A percentile compares a stretch with the other conserved stretches of the same genome.
These are phyloP conservation scores for Parasarocladium wereldwijsianum DNA, from an alignment of 2,329 filamentous ascomycete genomes.

Conservation along the genomic window DNA sequence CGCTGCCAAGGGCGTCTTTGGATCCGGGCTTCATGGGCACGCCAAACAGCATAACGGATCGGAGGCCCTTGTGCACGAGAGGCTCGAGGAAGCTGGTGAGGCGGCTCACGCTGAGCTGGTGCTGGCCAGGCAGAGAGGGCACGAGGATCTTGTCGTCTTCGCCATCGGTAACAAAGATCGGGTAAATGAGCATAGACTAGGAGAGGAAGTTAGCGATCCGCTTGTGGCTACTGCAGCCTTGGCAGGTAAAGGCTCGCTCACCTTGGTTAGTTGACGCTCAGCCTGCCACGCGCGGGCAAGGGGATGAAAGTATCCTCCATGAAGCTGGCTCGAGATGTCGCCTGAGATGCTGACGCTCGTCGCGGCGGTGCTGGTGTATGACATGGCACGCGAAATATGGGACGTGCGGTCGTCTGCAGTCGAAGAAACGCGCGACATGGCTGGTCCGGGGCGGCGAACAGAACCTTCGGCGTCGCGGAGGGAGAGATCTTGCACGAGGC, in stretches of 20 bases:
- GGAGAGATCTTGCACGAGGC: conserved; percentile 49
- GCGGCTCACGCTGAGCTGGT: conserved; percentile 77
- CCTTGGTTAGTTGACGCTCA: conserved; percentile 75
- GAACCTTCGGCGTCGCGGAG: conserved; percentile 37
- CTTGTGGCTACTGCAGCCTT: no score
- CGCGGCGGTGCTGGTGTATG: conserved; percentile 50
- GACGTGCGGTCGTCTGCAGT: conserved; percentile 46
- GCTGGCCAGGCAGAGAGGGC: conserved; percentile 79
- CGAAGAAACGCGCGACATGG: conserved; percentile 31
- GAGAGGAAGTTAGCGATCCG: neutral
- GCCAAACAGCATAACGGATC: conserved; percentile 89
- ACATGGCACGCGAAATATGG: conserved; percentile 48
- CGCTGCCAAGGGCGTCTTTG: conserved; percentile 84
- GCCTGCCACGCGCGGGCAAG: conserved; percentile 71
- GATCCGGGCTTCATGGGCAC: conserved; percentile 68
- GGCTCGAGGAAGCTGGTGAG: conserved; percentile 73
- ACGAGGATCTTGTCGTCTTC: conserved; percentile 86
- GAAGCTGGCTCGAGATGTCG: conserved; percentile 71
- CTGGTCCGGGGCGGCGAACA: conserved; percentile 26
- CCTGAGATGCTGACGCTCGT: conserved; percentile 56
- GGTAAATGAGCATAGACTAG: conserved; percentile 96
- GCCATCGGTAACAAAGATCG: conserved; percentile 88
- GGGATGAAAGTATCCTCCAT: conserved; percentile 71
- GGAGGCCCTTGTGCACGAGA: conserved; percentile 76
- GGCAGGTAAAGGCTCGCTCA: conserved; percentile 22